Evolutionary conservation across 169 alveolate genomes (phyloP), one percentile per base, ranked within the genome.

Genomic region (Eimeria zaria): DNA sequence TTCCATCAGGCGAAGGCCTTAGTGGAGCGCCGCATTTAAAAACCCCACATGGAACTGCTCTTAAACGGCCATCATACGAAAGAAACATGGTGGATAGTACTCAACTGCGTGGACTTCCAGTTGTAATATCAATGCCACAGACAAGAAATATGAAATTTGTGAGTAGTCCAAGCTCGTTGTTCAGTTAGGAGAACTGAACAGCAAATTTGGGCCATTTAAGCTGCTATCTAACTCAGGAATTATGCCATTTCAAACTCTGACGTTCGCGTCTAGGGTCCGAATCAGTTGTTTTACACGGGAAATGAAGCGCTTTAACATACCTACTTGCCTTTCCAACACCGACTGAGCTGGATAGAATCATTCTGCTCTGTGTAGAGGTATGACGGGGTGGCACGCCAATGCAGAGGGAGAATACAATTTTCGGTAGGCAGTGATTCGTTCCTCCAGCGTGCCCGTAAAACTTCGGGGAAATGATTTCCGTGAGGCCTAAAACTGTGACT

Each of bases 141-240:
- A 30, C 81, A 6, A 64, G 18, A 1, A 62, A 48, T 83, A 71
- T 69, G 20, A 64, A 87, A 44, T 87, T 87, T 16, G 60, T 87
- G 78, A 87, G 69, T 60, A 87, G 74, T 41, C 94, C 94, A 41
- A 39, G 69, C 11, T 60, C 94, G 0, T 48, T 87, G n/a, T 87
- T 87, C 12, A 41, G 67, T 41, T 64, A 12, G 33, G 44, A 20
- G 62, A 27, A 27, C 48, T 44, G 27, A 30, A 78, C 62, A 51
- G 22, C 88, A 78, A 5, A 41, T 18, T 22, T 41, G 87, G 87
- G 44, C 48, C 27, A 14, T 46, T 46, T 78, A 46, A 78, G 60
- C n/a, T 24, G 64, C 67, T 27, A n/a, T 58, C 1, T 78, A 39
- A 27, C 20, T 46, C 36, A 67, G 46, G 3, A 73, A 73, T 16